phyloP scores from a whole-genome alignment of 73 alveolate species.

The Paramecium biaurelia region DNA sequence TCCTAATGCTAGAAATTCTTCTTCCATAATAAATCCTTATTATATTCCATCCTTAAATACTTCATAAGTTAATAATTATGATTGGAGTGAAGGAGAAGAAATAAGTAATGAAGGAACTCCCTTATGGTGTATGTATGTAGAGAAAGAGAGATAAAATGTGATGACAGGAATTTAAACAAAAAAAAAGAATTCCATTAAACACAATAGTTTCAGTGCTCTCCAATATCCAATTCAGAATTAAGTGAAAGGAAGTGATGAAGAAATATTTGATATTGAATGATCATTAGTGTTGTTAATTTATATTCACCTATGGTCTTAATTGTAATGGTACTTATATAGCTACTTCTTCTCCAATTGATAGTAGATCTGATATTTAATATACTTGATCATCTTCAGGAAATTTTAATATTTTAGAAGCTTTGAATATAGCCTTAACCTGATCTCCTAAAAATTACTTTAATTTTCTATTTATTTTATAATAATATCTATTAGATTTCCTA shows the following conservation, averaged over 20 bases:
- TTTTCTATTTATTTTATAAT: background rate
- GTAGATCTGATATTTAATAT: background rate
- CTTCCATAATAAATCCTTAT: background rate
- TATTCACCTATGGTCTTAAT: background rate
- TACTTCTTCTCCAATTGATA: background rate
- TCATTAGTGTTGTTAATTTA: background rate
- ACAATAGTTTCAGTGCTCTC: background rate
- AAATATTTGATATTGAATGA: background rate
- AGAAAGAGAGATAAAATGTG: background rate
- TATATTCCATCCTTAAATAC: background rate
- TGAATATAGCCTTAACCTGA: background rate
- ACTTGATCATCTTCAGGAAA: background rate
- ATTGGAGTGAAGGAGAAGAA: slow-evolving; percentile 42
- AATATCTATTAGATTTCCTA: background rate
- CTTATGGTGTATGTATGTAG: background rate
- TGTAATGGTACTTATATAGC: background rate
- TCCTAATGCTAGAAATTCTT: background rate
- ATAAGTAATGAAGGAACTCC: slow-evolving; percentile 35
- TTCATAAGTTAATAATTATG: slow-evolving; percentile 25
- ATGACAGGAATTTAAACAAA: background rate
- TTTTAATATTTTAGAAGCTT: background rate
- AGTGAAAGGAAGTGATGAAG: slow-evolving; percentile 19
- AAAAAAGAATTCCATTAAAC: background rate
- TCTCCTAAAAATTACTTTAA: background rate
- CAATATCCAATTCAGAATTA: background rate